Evolutionary conservation across 371 early-diverging fungal species (phyloP).

Genomic region (Circinella umbellata): DNA sequence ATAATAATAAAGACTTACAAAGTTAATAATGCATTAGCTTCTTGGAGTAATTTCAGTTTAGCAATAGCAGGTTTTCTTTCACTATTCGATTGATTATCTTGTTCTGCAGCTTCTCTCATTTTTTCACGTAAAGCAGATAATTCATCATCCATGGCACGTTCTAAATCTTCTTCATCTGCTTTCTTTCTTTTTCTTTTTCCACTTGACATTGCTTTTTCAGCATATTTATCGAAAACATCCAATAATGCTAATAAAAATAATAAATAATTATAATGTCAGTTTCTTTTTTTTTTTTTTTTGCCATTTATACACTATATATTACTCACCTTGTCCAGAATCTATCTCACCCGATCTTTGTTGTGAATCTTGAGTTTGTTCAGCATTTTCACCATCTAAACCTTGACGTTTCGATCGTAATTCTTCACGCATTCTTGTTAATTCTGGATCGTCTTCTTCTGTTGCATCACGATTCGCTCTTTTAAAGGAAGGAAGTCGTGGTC

Average conservation of each 20-base stretch:
- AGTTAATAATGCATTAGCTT: slow-evolving; percentile 37
- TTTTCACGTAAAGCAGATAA: slow-evolving; percentile 68
- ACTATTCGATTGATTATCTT: slow-evolving; percentile 79
- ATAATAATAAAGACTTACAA: background rate
- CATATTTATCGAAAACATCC: slow-evolving; percentile 63
- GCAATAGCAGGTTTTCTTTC: slow-evolving; percentile 78
- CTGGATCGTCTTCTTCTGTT: slow-evolving; percentile 39
- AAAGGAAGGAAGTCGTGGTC: slow-evolving; percentile 44
- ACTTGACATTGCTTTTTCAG: slow-evolving; percentile 64
- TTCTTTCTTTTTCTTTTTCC: slow-evolving; percentile 67
- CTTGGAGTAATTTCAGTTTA: slow-evolving; percentile 84
- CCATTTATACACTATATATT: background rate
- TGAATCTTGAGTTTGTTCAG: slow-evolving; percentile 34
- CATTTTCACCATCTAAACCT: slow-evolving; percentile 23
- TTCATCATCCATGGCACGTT: slow-evolving; percentile 65
- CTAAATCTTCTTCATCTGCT: slow-evolving; percentile 71
- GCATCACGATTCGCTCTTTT: slow-evolving; percentile 38
- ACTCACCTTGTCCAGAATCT: slow-evolving; percentile 22
- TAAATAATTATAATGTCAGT: no score
- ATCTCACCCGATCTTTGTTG: slow-evolving; percentile 30
- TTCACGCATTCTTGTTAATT: slow-evolving; percentile 38
- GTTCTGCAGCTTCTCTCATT: slow-evolving; percentile 83
- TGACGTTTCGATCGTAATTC: slow-evolving; percentile 39
- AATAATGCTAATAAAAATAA: slow-evolving; percentile 37
- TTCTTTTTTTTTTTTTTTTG: slow-evolving; percentile 16